These are phyloP conservation scores for Phytopythium sindhum DNA, from an alignment of 352 stramenopile species.

Conservation along the genomic window DNA sequence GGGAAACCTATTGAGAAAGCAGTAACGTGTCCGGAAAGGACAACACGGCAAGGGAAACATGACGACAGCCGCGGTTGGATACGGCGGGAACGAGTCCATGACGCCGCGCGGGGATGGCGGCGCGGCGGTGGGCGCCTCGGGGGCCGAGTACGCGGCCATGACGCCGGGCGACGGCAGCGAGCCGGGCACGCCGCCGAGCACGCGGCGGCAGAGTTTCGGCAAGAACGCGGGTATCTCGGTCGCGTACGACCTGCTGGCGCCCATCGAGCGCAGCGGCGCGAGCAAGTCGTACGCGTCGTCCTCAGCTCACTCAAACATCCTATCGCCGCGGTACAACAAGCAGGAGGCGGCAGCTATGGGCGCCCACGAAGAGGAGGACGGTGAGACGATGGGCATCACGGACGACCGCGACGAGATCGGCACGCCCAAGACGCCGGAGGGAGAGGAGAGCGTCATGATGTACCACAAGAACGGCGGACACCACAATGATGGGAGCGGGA, in stretches of 20 bases:
- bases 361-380: neutral
- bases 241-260: constrained; percentile 6
- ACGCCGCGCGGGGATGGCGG: neutral
- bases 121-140: neutral
- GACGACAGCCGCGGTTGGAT: neutral
- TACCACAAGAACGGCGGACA: constrained; percentile 3
- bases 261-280: neutral
- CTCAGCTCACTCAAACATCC: constrained; percentile 22
- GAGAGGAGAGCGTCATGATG: constrained; percentile 8
- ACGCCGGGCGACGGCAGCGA: constrained; percentile 18
- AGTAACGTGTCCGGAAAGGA: too few species aligned
- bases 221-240: constrained; percentile 18
- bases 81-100: neutral
- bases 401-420: constrained; percentile 16
- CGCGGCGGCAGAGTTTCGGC: constrained; percentile 1
- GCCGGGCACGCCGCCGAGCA: constrained; percentile 25
- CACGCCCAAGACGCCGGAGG: constrained; percentile 27
- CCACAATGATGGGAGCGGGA: neutral
- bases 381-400: neutral
- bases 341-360: neutral
- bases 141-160: constrained; percentile 15
- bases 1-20: too few species aligned
- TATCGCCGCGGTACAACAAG: constrained; percentile 14
- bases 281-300: constrained; percentile 19
- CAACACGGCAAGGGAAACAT: neutral